Evolutionary conservation across 768 basidiomycete species (phyloP), one percentile per base, ranked within the genome.

Genomic region (Paxillus involutus): DNA sequence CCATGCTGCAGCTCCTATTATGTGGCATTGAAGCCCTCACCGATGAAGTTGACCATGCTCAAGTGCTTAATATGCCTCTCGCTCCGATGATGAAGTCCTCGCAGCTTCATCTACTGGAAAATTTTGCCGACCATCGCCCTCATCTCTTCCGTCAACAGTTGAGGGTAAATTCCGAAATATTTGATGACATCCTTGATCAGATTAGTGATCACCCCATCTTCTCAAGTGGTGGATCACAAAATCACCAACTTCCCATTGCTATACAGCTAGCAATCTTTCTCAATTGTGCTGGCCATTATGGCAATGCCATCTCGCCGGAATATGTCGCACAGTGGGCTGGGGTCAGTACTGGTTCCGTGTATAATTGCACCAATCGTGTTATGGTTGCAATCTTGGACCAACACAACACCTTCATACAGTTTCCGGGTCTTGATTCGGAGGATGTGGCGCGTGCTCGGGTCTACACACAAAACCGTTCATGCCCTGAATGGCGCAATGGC

Each of bases 241-340:
- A 59, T 41, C 4, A 21, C 5, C 69, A 70, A 52, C 55, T 63
- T 24, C 62, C 66, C 1, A 55, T 71, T 39, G 59, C 64, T 9
- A 50, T 55, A 9, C 71, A 72, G 50, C 63, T 73, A 14, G 68
- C 66, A n/a, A 66, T 70, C 7, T 52, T 62, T 11, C 50, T 67
- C 33, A 62, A 49, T 37, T 37, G 59, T 11, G 59, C 59, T 39
- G 66, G 70, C 6, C 68, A 69, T 37, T 49, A 62, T 52, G 64
- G 71, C 12, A 73, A 71, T 57, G 48, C 43, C 3, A 8, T 35
- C n/a, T 33, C 51, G 2, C 42, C 51, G 1, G 41, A 37, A 21
- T 19, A 55, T 49, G 40, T 55, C 12, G 19, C 47, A 17, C 47
- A 55, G 11, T 55, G 53, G 53, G 47, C 53, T 8, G 41, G 47